Conservation (phyloP, 768 basidiomycete genomes). For the Boletus rubescentipes region DNA sequence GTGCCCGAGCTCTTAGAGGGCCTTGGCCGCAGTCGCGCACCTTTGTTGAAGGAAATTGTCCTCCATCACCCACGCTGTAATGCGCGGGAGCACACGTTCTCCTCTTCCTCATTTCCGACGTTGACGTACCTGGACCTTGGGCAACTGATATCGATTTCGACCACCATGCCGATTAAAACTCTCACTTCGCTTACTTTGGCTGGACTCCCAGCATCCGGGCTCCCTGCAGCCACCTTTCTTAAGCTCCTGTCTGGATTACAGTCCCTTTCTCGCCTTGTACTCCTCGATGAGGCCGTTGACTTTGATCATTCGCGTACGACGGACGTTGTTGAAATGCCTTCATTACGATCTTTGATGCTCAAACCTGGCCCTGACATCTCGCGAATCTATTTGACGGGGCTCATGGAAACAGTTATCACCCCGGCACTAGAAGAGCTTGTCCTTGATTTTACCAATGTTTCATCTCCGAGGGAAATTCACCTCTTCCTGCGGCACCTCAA, state of each 20-base stretch:
- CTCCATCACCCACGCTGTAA: constrained; percentile 23
- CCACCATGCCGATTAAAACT: constrained; percentile 14
- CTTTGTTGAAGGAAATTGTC: constrained; percentile 26
- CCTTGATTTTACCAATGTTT: constrained; percentile 26
- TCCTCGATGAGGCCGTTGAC: constrained; percentile 29
- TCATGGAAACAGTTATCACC: constrained; percentile 23
- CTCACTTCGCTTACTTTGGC: constrained; percentile 26
- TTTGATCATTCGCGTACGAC: constrained; percentile 17
- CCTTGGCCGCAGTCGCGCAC: constrained; percentile 22
- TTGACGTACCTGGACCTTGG: constrained; percentile 25
- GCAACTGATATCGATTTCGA: constrained; percentile 16
- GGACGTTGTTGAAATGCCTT: constrained; percentile 16
- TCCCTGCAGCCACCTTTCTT: constrained; percentile 22
- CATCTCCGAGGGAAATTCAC: constrained; percentile 29
- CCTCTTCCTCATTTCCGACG: constrained; percentile 20
- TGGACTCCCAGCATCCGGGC: constrained; percentile 22
- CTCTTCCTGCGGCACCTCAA: constrained; percentile 29
- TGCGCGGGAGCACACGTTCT: constrained; percentile 10
- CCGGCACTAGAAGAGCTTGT: constrained; percentile 26
- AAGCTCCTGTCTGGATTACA: constrained; percentile 22
- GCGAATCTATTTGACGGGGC: constrained; percentile 25
- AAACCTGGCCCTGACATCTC: constrained; percentile 30
- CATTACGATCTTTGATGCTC: constrained; percentile 20
- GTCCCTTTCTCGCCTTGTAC: constrained; percentile 22
- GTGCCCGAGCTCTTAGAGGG: constrained; percentile 26